These are phyloP conservation scores for Brachypodium distachyon DNA, from an alignment of 202 grass and related monocot species.

Conservation along the genomic window DNA sequence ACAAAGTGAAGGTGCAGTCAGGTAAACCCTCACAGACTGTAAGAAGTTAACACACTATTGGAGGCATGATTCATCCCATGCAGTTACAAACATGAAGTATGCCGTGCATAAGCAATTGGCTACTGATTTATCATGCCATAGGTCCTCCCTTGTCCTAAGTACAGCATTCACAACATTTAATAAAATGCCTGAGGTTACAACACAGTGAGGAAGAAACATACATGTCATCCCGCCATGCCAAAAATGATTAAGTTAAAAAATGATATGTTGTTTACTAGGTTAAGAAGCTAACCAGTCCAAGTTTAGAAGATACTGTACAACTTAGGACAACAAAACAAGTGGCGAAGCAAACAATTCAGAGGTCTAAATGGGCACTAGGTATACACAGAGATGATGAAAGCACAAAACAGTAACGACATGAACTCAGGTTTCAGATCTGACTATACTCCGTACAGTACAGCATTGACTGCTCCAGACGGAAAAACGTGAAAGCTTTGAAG, in stretches of 20 bases:
- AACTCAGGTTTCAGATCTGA: background rate
- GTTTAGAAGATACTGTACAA: background rate
- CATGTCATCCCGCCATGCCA: background rate
- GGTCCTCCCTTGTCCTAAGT: background rate
- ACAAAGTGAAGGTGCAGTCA: conserved; percentile 8
- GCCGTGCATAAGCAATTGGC: background rate
- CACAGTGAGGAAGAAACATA: background rate
- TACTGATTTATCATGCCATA: background rate
- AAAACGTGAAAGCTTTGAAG: background rate
- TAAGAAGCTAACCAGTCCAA: background rate
- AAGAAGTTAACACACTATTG: background rate
- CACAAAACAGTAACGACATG: background rate
- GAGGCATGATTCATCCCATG: background rate
- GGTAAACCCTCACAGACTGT: conserved; percentile 4
- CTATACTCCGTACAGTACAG: background rate
- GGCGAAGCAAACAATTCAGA: background rate
- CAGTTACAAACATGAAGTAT: background rate
- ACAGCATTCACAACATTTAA: background rate
- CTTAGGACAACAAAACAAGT: background rate
- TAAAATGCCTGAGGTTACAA: background rate
- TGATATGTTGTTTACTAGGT: background rate
- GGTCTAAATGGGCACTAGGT: background rate
- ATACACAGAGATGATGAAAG: background rate
- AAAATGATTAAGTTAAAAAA: background rate
- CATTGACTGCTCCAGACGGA: background rate